Evolutionary conservation across 2,329 filamentous ascomycete species (phyloP).

Genomic region (Paecilomyces sp.): DNA sequence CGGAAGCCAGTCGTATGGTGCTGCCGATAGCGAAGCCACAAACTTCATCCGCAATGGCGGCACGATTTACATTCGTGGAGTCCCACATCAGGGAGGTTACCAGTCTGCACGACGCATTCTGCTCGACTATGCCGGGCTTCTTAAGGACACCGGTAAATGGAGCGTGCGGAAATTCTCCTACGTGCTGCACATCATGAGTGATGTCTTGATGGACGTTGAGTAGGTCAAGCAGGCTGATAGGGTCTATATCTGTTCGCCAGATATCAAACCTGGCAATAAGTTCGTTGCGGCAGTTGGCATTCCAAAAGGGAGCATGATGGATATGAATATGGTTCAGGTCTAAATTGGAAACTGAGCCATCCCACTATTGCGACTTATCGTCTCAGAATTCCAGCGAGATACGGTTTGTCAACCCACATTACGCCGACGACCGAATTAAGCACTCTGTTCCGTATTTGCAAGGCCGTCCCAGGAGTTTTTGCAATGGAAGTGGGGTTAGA

Average conservation of each 20-base stretch:
- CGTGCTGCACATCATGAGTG: slow-evolving; percentile 50
- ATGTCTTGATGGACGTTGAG: slow-evolving; percentile 34
- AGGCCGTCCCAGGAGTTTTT: too few species aligned
- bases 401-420: too few species aligned
- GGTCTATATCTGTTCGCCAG: neutral
- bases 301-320: neutral
- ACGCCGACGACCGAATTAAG: too few species aligned
- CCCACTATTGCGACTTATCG: too few species aligned
- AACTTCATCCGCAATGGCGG: slow-evolving; percentile 45
- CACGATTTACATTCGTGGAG: slow-evolving; percentile 41
- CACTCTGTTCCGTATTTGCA: too few species aligned
- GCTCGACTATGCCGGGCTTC: slow-evolving; percentile 45
- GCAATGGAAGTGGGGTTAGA: too few species aligned
- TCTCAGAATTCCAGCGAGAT: too few species aligned
- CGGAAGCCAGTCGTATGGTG: slow-evolving; percentile 17
- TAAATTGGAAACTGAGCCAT: too few species aligned
- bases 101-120: slow-evolving; percentile 45
- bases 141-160: slow-evolving; percentile 48
- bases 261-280: too few species aligned
- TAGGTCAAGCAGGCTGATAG: slow-evolving; percentile 2
- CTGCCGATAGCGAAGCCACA: slow-evolving; percentile 25
- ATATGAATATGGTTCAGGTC: slow-evolving; percentile 12
- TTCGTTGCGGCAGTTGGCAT: neutral
- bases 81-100: slow-evolving; percentile 43
- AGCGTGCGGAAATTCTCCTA: slow-evolving; percentile 44